A percentile compares a stretch with the other conserved stretches of the same genome.
Evolutionary conservation across 805 yeast species (phyloP).

Genomic region (Suhomyces faveliae): DNA sequence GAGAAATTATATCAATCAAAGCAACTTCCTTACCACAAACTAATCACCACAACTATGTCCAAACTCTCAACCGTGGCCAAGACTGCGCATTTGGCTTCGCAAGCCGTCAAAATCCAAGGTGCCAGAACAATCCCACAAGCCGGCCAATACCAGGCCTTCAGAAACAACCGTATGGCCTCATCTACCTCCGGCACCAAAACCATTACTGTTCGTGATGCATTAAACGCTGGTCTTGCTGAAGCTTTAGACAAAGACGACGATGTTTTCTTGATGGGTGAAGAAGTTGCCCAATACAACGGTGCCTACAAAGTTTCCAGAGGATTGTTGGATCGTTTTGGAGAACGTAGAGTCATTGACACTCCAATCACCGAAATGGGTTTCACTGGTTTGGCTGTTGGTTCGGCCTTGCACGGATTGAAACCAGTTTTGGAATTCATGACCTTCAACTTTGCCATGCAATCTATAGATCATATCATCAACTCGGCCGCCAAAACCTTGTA

Average conservation of each 20-base stretch:
- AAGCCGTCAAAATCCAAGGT: constrained; percentile 27
- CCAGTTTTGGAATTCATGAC: constrained; percentile 99
- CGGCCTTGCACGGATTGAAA: constrained; percentile 93
- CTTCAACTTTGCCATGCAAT: constrained; percentile 99
- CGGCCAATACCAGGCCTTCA: constrained; percentile 35
- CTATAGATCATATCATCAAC: constrained; percentile 97
- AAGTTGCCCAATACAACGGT: constrained; percentile 98
- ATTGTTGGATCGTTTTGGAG: constrained; percentile 90
- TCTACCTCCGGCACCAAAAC: constrained; percentile 51
- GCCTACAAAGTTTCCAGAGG: constrained; percentile 98
- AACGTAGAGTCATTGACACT: constrained; percentile 88
- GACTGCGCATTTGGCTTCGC: constrained; percentile 42
- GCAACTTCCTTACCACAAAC: constrained; percentile 2
- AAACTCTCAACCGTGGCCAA: constrained; percentile 40
- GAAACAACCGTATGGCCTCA: constrained; percentile 40
- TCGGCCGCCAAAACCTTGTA: constrained; percentile 98
- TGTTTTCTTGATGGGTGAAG: constrained; percentile 97
- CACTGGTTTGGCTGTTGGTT: constrained; percentile 92
- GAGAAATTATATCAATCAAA: constrained; percentile 2
- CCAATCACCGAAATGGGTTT: constrained; percentile 99
- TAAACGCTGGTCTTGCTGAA: constrained; percentile 93
- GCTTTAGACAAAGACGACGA: constrained; percentile 94
- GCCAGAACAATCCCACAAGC: constrained; percentile 23
- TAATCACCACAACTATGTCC: constrained; percentile 4
- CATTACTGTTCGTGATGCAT: constrained; percentile 95